These are phyloP conservation scores for Vitis riparia DNA, from an alignment of 164 flowering plant species.

Conservation along the genomic window DNA sequence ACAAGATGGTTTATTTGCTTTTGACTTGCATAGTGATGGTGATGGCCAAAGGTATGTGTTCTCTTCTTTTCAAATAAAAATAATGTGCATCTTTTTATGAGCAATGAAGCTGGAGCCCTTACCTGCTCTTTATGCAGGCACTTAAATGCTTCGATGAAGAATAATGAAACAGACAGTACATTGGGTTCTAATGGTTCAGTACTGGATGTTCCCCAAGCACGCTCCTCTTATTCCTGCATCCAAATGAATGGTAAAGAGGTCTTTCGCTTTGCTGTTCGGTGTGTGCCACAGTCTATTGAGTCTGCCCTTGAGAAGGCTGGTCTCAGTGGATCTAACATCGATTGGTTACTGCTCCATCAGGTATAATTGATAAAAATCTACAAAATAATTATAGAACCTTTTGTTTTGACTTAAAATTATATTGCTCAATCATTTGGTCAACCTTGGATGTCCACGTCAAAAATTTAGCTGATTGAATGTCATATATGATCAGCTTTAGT, in stretches of 20 bases:
- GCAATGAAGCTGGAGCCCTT: neutral
- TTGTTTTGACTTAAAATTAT: no score
- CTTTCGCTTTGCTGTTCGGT: slow-evolving; percentile 82
- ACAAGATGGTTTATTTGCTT: slow-evolving; percentile 81
- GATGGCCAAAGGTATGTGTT: slow-evolving; percentile 67
- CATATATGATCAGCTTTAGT: neutral
- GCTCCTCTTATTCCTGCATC: slow-evolving; percentile 65
- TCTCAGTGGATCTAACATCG: slow-evolving; percentile 54
- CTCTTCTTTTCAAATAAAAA: neutral
- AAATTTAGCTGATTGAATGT: neutral
- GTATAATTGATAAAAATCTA: slow-evolving; percentile 32
- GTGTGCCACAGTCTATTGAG: slow-evolving; percentile 86
- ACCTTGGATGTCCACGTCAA: no score
- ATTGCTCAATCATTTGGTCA: neutral
- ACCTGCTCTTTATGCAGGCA: slow-evolving; percentile 51
- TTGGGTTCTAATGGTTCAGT: slow-evolving; percentile 61
- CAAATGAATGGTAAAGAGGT: slow-evolving; percentile 97
- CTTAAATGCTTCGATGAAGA: slow-evolving; percentile 55
- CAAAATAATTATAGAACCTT: no score
- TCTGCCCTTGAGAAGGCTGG: slow-evolving; percentile 71
- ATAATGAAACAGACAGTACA: slow-evolving; percentile 32
- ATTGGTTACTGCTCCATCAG: slow-evolving; percentile 98
- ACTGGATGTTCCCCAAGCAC: slow-evolving; percentile 52
- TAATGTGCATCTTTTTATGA: slow-evolving; percentile 1
- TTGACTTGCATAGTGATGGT: slow-evolving; percentile 91